A percentile compares a stretch with the other conserved stretches of the same genome.
Conservation (phyloP, 2,329 filamentous ascomycete species). For the Aspergillus vadensis region DNA sequence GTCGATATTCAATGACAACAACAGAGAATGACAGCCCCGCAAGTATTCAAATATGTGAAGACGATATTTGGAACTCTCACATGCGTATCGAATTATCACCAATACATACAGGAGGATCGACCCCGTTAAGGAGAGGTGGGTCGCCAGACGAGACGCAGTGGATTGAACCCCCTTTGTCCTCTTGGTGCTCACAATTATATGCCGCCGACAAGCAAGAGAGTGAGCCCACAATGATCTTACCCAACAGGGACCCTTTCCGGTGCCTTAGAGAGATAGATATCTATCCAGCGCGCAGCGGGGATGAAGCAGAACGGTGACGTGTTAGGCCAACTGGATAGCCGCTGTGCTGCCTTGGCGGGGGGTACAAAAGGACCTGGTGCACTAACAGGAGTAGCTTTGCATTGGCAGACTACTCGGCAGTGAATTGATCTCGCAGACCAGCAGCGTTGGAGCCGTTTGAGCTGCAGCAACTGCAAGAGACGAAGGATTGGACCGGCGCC, state of each 20-base stretch:
- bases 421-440: background rate
- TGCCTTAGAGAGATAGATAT: background rate
- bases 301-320: constrained; percentile 17
- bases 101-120: background rate
- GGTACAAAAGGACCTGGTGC: background rate
- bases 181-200: background rate
- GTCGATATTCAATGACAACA: background rate
- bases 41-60: background rate
- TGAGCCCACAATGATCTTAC: background rate
- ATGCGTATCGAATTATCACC: background rate
- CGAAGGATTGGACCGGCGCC: constrained; percentile 6
- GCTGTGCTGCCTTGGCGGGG: constrained; percentile 4
- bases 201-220: background rate
- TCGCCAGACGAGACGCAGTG: background rate
- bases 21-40: background rate
- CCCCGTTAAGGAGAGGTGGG: background rate
- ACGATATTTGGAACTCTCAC: background rate
- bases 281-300: background rate
- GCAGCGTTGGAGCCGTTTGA: background rate
- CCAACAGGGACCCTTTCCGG: background rate
- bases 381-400: background rate
- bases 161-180: background rate
- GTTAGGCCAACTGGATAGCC: constrained; percentile 16
- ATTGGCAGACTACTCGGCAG: no score
- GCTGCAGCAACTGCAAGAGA: background rate